Base-by-base conservation (phyloP, 2,329 filamentous ascomycete species). In the Hymenoscyphus scutula region DNA sequence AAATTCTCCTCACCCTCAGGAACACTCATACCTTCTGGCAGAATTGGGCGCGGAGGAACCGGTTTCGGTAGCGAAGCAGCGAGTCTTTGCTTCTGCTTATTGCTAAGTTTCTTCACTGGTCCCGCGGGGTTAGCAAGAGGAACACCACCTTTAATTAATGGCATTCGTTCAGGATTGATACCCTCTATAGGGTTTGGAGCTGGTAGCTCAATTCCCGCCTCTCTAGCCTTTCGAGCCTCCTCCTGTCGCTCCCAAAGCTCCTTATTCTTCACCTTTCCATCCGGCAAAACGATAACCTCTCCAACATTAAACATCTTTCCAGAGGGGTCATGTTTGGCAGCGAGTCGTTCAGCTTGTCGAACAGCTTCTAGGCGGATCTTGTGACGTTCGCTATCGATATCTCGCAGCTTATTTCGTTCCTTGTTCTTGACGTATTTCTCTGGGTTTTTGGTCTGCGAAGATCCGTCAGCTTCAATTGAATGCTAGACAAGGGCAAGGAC, bases 371-470 rank as follows among this genome's bases (percentile, higher is more conserved):
- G 34, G 29, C 65, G 68, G 53, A 75, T 74, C 57, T 68, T 72
- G 29, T 70, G 65, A 38, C 74, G 67, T 64, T 75, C 74, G 15
- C 63, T 27, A n/a, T 72, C 69, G 55, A 75, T 73, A 23, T 62
- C 68, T 19, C 73, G 71, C 53, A 67, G 54, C 25, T 66, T 65
- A 59, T 75, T 75, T 6, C 72, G 71, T n/a, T 74, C 74, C 37
- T 73, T 69, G 41, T 75, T 75, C 51, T 74, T 75, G 61, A 61
- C 64, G 55, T 74, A 75, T 63, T 75, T 75, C 59, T 75, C 72
- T 27, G 69, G 68, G 56, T 74, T 75, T 55, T 68, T 67, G 27
- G 71, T 75, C 73, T 74, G 48, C 45, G 23, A 23, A 51, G 45
- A 51, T 13, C 19, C 45, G 45, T 51, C 45, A 51, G 45, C n/a